Percentiles rank a stretch among this genome's conserved stretches.
Evolutionary conservation across 148 eudicot genomes (phyloP).

Genomic region (Silene conica): DNA sequence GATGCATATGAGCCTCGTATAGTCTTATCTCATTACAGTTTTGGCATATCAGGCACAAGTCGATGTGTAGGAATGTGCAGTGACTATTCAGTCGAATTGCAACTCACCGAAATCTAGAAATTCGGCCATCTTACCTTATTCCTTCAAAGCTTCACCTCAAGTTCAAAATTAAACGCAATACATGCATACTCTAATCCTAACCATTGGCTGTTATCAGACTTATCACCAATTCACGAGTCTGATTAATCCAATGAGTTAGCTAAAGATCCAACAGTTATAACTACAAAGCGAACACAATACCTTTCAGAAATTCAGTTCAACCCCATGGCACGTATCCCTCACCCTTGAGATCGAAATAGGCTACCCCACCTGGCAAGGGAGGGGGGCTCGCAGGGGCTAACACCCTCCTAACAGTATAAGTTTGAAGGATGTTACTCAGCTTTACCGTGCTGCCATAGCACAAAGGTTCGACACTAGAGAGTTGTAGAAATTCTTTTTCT

Average conservation of each 20-base stretch:
- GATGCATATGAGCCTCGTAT: too few relatives aligned
- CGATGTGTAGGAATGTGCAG: neutral
- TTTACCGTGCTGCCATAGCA: neutral
- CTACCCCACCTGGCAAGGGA: neutral
- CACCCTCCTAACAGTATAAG: too few relatives aligned
- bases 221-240: neutral
- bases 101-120: neutral
- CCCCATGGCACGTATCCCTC: neutral
- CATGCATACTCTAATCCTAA: neutral
- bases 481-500: too few relatives aligned
- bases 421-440: neutral
- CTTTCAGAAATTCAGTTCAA: neutral
- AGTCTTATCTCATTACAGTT: too few relatives aligned
- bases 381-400: neutral
- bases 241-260: neutral
- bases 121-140: neutral
- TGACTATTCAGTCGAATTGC: neutral
- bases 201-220: neutral
- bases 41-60: too few relatives aligned
- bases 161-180: neutral
- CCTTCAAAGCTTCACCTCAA: constrained; percentile 6
- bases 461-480: neutral
- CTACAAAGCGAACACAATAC: neutral
- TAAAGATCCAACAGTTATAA: neutral
- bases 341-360: neutral